Percentiles rank a stretch among this genome's conserved stretches.
Conservation (phyloP, 1,284 basidiomycete species). For the Cryptococcus depauperatus region DNA sequence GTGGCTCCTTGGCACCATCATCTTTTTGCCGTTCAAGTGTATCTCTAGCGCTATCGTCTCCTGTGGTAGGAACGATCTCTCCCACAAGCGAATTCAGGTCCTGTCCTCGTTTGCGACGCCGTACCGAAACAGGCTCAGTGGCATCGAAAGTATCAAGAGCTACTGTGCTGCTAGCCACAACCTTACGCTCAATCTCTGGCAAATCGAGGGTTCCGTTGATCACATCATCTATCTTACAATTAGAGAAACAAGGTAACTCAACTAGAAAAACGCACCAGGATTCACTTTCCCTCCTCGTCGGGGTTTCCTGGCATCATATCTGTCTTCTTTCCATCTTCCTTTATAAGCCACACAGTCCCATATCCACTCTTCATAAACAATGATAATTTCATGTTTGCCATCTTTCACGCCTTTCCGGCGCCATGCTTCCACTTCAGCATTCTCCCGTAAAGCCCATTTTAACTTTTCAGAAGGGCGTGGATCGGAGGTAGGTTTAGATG, state of each 20-base stretch:
- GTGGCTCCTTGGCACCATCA: not conserved
- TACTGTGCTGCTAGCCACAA: not conserved
- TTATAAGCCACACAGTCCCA: constrained; percentile 43
- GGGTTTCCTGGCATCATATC: constrained; percentile 37
- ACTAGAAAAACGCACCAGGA: constrained; percentile 11
- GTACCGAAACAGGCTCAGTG: constrained; percentile 26
- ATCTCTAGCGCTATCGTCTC: not conserved
- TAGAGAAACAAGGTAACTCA: not conserved
- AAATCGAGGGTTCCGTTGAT: constrained; percentile 20
- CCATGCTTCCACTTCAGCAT: constrained; percentile 21
- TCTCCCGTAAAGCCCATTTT: constrained; percentile 36
- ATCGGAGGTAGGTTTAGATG: constrained; percentile 29
- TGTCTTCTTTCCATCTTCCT: constrained; percentile 40
- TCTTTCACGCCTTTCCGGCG: constrained; percentile 24
- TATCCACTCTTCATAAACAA: constrained; percentile 45
- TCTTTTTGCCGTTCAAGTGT: not conserved
- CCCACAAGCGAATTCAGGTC: constrained; percentile 25
- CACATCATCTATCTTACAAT: constrained; percentile 20
- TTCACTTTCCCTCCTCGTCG: constrained; percentile 21
- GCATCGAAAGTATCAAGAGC: constrained; percentile 9
- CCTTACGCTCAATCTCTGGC: not conserved
- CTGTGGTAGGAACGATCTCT: constrained; percentile 24
- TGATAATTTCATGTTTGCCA: constrained; percentile 25
- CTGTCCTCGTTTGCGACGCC: constrained; percentile 30
- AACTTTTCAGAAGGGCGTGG: constrained; percentile 36